phyloP scores from a whole-genome alignment of 148 eudicot genomes.

The Polygonum maritimum region DNA sequence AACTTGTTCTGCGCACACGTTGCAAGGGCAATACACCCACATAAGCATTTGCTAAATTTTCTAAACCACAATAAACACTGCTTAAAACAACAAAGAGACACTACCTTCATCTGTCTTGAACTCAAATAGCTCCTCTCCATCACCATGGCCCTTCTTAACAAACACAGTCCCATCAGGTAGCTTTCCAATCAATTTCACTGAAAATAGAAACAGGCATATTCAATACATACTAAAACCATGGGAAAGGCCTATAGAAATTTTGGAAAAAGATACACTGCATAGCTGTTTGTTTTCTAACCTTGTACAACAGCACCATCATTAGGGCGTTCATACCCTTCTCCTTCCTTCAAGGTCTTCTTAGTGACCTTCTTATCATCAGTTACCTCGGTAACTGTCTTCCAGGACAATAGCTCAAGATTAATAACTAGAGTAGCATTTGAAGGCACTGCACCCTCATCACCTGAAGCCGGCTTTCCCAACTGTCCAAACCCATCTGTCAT shows the following conservation, averaged over 20 bases:
- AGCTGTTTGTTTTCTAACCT: conserved; percentile 28
- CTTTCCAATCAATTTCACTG: conserved; percentile 88
- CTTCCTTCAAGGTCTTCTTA: conserved; percentile 80
- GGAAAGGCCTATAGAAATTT: neutral
- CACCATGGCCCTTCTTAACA: conserved; percentile 60
- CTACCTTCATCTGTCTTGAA: conserved; percentile 90
- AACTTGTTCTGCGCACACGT: conserved; percentile 68
- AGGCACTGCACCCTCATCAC: conserved; percentile 66
- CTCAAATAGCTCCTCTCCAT: conserved; percentile 59
- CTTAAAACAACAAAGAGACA: neutral
- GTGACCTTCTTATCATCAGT: conserved; percentile 87
- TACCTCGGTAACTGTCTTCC: conserved; percentile 73
- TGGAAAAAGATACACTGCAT: neutral
- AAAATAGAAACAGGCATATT: neutral
- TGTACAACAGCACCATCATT: conserved; percentile 43
- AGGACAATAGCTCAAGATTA: conserved; percentile 62
- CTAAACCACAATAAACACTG: neutral
- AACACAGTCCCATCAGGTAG: conserved; percentile 82
- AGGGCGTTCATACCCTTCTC: conserved; percentile 39
- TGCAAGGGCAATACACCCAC: neutral
- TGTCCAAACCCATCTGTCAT: conserved; percentile 91
- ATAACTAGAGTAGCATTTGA: conserved; percentile 71
- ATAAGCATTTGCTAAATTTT: neutral
- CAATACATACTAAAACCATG: neutral
- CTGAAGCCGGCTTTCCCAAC: conserved; percentile 74